A percentile compares a stretch with the other conserved stretches of the same genome.
Evolutionary conservation across 371 early-diverging fungal genomes (phyloP).

Genomic region (Mortierella sp.): DNA sequence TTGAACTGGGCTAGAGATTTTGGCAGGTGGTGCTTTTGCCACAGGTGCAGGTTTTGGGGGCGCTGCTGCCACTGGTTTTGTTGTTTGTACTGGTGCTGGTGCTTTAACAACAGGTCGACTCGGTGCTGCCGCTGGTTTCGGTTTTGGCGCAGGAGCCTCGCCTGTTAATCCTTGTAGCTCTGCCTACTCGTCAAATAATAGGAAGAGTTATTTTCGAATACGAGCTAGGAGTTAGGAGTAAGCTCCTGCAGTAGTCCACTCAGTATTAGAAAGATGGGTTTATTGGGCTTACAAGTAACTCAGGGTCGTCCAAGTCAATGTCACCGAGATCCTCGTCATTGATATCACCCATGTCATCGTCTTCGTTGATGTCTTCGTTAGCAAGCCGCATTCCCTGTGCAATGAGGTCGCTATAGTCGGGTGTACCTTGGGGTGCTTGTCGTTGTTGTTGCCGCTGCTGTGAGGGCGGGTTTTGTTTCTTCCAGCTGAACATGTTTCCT

Average conservation of each 20-base stretch:
- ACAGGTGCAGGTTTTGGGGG: not conserved
- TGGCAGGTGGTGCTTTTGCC: slow-evolving; percentile 8
- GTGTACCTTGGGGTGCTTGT: not conserved
- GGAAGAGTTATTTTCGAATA: not conserved
- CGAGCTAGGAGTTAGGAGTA: not conserved
- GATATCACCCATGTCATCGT: slow-evolving; percentile 60
- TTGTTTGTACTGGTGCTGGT: slow-evolving; percentile 12
- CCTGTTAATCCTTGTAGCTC: slow-evolving; percentile 50
- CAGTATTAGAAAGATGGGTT: not conserved
- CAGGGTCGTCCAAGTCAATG: slow-evolving; percentile 55
- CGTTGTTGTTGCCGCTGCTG: slow-evolving; percentile 25
- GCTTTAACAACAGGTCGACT: slow-evolving; percentile 9
- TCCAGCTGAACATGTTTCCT: slow-evolving; percentile 51
- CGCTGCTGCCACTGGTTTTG: slow-evolving; percentile 5
- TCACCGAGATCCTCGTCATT: slow-evolving; percentile 67
- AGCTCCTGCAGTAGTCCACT: not conserved
- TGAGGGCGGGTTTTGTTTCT: slow-evolving; percentile 56
- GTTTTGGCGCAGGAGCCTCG: slow-evolving; percentile 25
- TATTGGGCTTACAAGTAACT: slow-evolving; percentile 54
- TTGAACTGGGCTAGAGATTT: not conserved
- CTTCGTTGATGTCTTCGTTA: slow-evolving; percentile 46
- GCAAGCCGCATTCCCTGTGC: slow-evolving; percentile 47
- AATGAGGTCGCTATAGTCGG: slow-evolving; percentile 46
- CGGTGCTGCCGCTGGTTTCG: slow-evolving; percentile 24
- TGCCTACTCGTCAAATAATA: slow-evolving; percentile 19